These are phyloP conservation scores for Hypsizygus marmoreus DNA, from an alignment of 768 basidiomycete species.

Conservation along the genomic window DNA sequence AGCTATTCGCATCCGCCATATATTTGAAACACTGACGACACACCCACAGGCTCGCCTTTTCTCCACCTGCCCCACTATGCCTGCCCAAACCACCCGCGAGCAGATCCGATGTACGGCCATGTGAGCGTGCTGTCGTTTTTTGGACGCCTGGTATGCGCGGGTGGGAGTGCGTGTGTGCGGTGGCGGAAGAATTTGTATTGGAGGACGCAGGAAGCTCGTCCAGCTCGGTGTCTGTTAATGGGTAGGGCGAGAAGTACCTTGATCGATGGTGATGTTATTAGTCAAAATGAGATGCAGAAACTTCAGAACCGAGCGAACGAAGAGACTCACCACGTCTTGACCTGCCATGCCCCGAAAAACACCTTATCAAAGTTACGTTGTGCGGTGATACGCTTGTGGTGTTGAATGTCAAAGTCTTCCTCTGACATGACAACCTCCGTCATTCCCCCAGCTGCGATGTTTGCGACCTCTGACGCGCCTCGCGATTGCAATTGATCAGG, in stretches of 20 bases:
- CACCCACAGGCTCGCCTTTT: constrained; percentile 69
- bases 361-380: constrained; percentile 87
- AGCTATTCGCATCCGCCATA: constrained; percentile 72
- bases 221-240: constrained; percentile 66
- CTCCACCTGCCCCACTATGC: constrained; percentile 37
- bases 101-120: constrained; percentile 75
- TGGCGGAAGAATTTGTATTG: constrained; percentile 16
- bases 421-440: constrained; percentile 53
- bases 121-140: constrained; percentile 55
- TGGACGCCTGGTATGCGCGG: constrained; percentile 52
- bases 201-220: constrained; percentile 42
- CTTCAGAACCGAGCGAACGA: constrained; percentile 3
- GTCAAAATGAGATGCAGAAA: neutral
- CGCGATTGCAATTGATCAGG: too few species aligned
- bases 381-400: constrained; percentile 65
- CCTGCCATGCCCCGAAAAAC: constrained; percentile 81
- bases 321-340: constrained; percentile 82
- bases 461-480: constrained; percentile 10
- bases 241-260: constrained; percentile 96
- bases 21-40: constrained; percentile 98
- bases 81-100: constrained; percentile 63
- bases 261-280: neutral
- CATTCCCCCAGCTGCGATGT: constrained; percentile 11
- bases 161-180: constrained; percentile 21
- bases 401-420: constrained; percentile 70